These are phyloP conservation scores for Schizosaccharomyces japonicus DNA, from an alignment of 805 yeast genomes.

Conservation along the genomic window DNA sequence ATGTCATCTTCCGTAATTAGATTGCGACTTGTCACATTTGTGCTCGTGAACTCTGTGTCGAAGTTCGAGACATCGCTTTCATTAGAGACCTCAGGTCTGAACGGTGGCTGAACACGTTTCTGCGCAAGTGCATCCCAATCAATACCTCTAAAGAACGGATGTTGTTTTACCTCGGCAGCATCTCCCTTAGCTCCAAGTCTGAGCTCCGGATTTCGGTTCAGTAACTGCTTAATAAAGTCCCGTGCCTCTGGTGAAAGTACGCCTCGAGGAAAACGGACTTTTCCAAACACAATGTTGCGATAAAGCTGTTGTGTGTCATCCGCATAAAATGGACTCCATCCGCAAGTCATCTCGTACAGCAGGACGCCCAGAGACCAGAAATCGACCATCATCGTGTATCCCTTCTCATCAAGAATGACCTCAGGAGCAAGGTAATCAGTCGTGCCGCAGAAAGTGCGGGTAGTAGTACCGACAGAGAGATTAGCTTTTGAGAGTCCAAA, in stretches of 20 bases:
- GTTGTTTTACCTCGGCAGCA: conserved; percentile 78
- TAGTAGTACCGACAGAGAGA: conserved; percentile 55
- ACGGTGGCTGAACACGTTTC: conserved; percentile 85
- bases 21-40: background rate
- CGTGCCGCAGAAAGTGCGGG: conserved; percentile 94
- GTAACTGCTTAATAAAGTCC: conserved; percentile 78
- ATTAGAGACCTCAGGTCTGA: conserved; percentile 60
- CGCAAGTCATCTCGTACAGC: conserved; percentile 97
- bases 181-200: conserved; percentile 78
- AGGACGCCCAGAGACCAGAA: conserved; percentile 95
- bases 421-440: conserved; percentile 97
- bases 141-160: conserved; percentile 76
- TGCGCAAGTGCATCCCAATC: conserved; percentile 64
- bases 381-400: conserved; percentile 96
- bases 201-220: conserved; percentile 88
- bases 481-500: conserved; percentile 92
- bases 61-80: conserved; percentile 92
- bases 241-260: conserved; percentile 82
- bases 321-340: conserved; percentile 97
- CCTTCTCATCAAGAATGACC: conserved; percentile 78
- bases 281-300: conserved; percentile 94
- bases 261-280: conserved; percentile 90
- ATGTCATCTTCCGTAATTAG: background rate
- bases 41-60: conserved; percentile 85
- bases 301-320: conserved; percentile 97